Conservation (phyloP, 1,284 basidiomycete species). For the Mrakiaceae sp. region DNA sequence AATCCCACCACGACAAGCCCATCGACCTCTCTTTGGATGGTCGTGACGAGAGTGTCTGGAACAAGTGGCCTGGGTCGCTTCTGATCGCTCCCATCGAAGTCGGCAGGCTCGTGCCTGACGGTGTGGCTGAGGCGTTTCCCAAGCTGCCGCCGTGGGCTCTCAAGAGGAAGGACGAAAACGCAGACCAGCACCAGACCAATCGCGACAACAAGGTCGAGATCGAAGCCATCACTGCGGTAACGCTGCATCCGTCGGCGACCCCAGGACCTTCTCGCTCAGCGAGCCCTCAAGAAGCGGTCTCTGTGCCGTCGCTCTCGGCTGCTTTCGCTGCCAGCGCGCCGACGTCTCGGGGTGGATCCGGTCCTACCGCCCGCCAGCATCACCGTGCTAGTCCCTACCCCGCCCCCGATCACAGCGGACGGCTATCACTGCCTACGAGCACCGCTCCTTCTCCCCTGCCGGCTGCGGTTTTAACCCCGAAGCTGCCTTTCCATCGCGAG, state of each 20-base stretch:
- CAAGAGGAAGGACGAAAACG: not conserved
- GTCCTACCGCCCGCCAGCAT: not conserved
- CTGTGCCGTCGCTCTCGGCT: not conserved
- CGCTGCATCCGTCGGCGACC: conserved; percentile 1
- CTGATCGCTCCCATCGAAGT: conserved; percentile 28
- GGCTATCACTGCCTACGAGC: too few species aligned
- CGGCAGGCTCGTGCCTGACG: conserved; percentile 26
- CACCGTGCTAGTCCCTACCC: not conserved
- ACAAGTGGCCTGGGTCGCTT: conserved; percentile 25
- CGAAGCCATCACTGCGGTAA: conserved; percentile 1
- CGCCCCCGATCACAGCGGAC: not conserved
- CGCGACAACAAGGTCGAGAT: not conserved
- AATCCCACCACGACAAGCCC: conserved; percentile 24
- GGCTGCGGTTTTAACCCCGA: conserved; percentile 2
- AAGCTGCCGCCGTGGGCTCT: conserved; percentile 28
- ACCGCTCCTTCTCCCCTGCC: conserved; percentile 1
- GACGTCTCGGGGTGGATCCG: not conserved
- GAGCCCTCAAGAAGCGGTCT: not conserved
- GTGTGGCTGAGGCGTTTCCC: conserved; percentile 25
- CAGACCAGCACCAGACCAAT: not conserved
- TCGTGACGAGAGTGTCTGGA: conserved; percentile 29
- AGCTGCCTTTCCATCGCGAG: conserved; percentile 10
- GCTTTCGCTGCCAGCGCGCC: not conserved
- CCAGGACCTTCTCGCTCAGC: not conserved
- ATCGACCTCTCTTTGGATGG: conserved; percentile 27